These are phyloP conservation scores for Fonsecaea erecta DNA, from an alignment of 2,329 filamentous ascomycete genomes.

Conservation along the genomic window DNA sequence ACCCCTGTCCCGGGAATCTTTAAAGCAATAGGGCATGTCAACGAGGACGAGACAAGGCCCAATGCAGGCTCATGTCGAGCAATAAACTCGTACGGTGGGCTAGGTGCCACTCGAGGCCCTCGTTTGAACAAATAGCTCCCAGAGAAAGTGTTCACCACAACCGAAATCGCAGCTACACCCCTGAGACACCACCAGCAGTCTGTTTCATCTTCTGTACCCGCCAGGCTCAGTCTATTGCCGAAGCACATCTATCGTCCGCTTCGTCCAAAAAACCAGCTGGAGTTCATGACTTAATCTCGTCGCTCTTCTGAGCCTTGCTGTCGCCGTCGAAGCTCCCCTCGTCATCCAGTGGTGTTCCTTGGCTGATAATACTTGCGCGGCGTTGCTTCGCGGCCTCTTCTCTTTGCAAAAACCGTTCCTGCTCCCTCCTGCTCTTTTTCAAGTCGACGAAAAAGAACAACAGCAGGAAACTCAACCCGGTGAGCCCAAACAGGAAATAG, in stretches of 20 bases:
- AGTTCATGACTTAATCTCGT: conserved; percentile 16
- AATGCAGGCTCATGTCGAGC: background rate
- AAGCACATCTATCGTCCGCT: background rate
- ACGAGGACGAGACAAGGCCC: background rate
- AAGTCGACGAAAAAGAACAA: conserved; percentile 64
- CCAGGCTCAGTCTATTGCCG: background rate
- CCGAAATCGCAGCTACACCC: background rate
- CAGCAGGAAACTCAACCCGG: conserved; percentile 58
- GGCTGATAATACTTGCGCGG: conserved; percentile 33
- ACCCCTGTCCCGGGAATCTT: background rate
- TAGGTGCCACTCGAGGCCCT: background rate
- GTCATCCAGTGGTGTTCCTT: conserved; percentile 13
- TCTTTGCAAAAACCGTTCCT: conserved; percentile 59
- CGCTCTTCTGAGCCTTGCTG: conserved; percentile 4
- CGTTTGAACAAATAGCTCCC: background rate
- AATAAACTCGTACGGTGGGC: background rate
- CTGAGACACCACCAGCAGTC: background rate
- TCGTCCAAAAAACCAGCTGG: background rate
- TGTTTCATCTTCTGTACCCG: background rate
- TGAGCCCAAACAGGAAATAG: conserved; percentile 67
- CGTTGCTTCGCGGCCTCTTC: conserved; percentile 39
- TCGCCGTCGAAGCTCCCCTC: background rate
- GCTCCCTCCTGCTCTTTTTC: conserved; percentile 64
- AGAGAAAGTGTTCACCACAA: background rate
- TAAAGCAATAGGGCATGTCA: background rate